Evolutionary conservation across 2,329 filamentous ascomycete species (phyloP), one percentile per base, ranked within the genome.

Genomic region (Lasiodiplodia sp.): DNA sequence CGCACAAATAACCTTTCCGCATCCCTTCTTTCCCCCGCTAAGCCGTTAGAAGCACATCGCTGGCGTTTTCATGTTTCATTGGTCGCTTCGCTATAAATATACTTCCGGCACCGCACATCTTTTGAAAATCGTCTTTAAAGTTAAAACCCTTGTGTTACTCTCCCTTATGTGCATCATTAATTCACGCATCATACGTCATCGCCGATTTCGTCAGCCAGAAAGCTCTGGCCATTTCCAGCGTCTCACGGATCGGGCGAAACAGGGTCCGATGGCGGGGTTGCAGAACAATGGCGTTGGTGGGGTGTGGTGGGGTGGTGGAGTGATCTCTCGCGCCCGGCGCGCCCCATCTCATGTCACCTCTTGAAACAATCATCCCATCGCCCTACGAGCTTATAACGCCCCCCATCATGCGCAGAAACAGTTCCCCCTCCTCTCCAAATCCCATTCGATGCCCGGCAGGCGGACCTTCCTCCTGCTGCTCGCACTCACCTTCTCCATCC

Each of bases 381-480:
- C 18, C 4, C 44, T 21, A 10, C 31, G 3, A 16, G 7, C 44
- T 7, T 47, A 47, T 47, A 47, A 47, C 44, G 8, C 31, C 6
- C 31, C 8, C n/a, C n/a, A n/a, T 7, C 31, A 31, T n/a, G 6
- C 44, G 18, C 18, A 23, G 23, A 23, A 23, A 23, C 23, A 23
- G 23, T 47, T 12, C 40, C 18, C 1, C 2, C 40, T 5, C 40
- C 5, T n/a, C 40, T 8, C n/a, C 2, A 7, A 47, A n/a, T n/a
- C 40, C 18, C 40, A 12, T 16, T 25, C 51, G 12, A 65, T 65
- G 62, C 62, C 62, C 21, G 37, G 31, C 47, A 65, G 62, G 40
- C 53, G 62, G 21, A 38, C 40, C 14, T 55, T 65, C 34, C 21
- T 65, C 47, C 21, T 44, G 14, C 49, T 65, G 14, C 62, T 65